A percentile compares a stretch with the other conserved stretches of the same genome.
phyloP scores from a whole-genome alignment of 148 eudicot genomes.

The Diospyros kaki region DNA sequence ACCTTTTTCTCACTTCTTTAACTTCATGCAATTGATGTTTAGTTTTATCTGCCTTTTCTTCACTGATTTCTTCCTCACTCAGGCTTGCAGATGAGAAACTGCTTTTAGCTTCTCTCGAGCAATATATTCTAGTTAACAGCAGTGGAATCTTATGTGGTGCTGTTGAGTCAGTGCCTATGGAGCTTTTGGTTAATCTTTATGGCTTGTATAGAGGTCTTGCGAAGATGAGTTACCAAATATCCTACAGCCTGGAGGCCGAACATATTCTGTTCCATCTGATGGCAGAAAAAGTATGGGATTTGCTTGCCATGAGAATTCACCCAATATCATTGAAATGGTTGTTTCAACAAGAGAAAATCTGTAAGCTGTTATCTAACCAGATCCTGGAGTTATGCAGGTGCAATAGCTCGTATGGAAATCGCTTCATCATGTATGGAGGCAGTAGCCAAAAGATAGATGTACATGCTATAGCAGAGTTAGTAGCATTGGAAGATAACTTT shows the following conservation, averaged over 20 bases:
- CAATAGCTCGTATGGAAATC: conserved; percentile 23
- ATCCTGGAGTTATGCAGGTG: conserved; percentile 64
- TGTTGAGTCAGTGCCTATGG: conserved; percentile 30
- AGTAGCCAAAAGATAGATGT: conserved; percentile 30
- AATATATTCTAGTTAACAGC: conserved; percentile 73
- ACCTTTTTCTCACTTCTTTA: conserved; percentile 5
- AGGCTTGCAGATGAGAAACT: conserved; percentile 84
- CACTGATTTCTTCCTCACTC: conserved; percentile 11
- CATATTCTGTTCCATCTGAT: conserved; percentile 56
- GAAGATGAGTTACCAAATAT: conserved; percentile 56
- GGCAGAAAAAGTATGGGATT: conserved; percentile 64
- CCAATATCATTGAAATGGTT: conserved; percentile 70
- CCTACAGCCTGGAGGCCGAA: conserved; percentile 86
- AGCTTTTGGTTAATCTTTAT: conserved; percentile 59
- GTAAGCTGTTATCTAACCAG: conserved; percentile 55
- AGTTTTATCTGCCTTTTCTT: neutral
- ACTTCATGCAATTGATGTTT: conserved; percentile 1
- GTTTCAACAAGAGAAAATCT: conserved; percentile 81
- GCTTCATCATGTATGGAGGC: conserved; percentile 20
- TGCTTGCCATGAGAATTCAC: conserved; percentile 54
- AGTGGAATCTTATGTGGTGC: conserved; percentile 36
- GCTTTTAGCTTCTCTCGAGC: conserved; percentile 89
- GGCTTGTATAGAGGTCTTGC: conserved; percentile 68
- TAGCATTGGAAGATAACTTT: conserved; percentile 58
- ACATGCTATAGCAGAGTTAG: conserved; percentile 48